phyloP scores from a whole-genome alignment of 768 basidiomycete species.

The Boletus sensibilis region DNA sequence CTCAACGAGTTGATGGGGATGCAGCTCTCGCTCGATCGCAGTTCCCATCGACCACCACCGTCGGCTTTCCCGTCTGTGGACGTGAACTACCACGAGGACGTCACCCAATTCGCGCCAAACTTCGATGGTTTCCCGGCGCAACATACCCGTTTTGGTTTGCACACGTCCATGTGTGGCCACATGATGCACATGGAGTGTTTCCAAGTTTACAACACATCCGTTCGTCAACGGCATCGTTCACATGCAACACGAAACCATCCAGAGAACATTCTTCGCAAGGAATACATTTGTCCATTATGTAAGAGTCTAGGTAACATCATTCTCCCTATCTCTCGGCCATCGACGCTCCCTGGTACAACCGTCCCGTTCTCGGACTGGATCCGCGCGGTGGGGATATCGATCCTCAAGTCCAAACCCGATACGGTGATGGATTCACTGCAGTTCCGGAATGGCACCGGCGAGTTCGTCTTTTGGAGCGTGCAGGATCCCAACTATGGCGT shows the following conservation, averaged over 20 bases:
- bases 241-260: constrained; percentile 94
- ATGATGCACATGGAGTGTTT: constrained; percentile 98
- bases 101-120: constrained; percentile 48
- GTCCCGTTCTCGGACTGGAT: constrained; percentile 87
- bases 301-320: constrained; percentile 95
- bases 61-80: constrained; percentile 36
- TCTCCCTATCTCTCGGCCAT: constrained; percentile 69
- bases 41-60: constrained; percentile 25
- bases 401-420: constrained; percentile 81
- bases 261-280: constrained; percentile 88
- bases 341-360: constrained; percentile 42
- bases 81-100: constrained; percentile 24
- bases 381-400: constrained; percentile 82
- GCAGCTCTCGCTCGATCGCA: constrained; percentile 65
- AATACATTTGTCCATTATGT: constrained; percentile 96
- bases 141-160: constrained; percentile 80
- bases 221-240: constrained; percentile 81
- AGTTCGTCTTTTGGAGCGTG: constrained; percentile 86
- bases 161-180: constrained; percentile 89
- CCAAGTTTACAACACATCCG: constrained; percentile 82
- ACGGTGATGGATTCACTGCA: constrained; percentile 68
- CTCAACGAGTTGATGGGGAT: constrained; percentile 72
- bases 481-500: constrained; percentile 71
- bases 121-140: constrained; percentile 74
- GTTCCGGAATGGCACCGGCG: constrained; percentile 77